Conservation (phyloP, 768 basidiomycete genomes). For the Auricularia sp. region DNA sequence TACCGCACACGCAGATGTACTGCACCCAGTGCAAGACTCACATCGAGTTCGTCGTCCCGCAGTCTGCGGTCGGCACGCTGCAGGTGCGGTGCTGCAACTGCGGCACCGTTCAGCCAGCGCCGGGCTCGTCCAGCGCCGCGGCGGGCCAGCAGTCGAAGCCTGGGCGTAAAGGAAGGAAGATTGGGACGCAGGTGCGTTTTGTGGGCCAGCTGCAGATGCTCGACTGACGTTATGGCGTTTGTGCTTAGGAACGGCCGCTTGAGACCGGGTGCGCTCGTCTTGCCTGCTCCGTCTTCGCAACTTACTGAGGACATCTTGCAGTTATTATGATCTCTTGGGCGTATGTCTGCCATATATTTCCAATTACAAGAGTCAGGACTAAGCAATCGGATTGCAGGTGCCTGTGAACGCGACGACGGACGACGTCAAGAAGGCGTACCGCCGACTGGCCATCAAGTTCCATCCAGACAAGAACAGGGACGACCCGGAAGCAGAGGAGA, state of each 20-base stretch:
- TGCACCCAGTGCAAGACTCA: not conserved
- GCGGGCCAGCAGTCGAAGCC: constrained; percentile 6
- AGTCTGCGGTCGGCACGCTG: constrained; percentile 26
- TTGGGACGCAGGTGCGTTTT: constrained; percentile 64
- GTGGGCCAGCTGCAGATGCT: not conserved
- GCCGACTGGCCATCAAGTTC: constrained; percentile 81
- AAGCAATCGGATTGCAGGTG: constrained; percentile 28
- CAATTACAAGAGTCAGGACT: too few relatives aligned
- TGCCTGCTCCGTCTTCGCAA: too few relatives aligned
- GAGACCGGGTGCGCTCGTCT: too few relatives aligned
- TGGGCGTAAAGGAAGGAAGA: constrained; percentile 55
- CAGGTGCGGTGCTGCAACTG: constrained; percentile 66
- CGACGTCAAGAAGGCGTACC: constrained; percentile 87
- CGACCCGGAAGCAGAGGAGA: constrained; percentile 73
- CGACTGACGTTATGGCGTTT: not conserved
- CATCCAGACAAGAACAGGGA: constrained; percentile 90
- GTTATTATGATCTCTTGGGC: not conserved
- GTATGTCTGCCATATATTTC: not conserved
- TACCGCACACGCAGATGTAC: not conserved
- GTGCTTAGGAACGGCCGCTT: not conserved
- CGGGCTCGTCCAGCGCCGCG: constrained; percentile 12
- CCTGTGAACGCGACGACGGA: constrained; percentile 65
- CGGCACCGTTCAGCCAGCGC: constrained; percentile 27
- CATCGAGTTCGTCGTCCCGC: not conserved
- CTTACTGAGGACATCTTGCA: not conserved